Base-by-base conservation (phyloP, 2,329 filamentous ascomycete genomes). In the Aspergillus fructus region DNA sequence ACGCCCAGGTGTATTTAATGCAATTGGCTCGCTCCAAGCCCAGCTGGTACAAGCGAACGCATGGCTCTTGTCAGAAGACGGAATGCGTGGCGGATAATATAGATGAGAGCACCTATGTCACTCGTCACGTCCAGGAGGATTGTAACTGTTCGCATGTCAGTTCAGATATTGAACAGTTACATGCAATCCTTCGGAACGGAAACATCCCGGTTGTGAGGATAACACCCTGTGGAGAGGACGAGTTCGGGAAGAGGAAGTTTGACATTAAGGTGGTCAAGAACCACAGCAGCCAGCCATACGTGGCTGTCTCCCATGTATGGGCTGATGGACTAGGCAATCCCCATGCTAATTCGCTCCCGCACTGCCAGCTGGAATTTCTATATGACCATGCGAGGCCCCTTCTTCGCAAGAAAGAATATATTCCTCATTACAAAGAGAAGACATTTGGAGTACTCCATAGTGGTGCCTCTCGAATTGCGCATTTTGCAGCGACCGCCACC, bases 281-380 rank as follows among this genome's bases (percentile, higher is more conserved):
- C 24, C 34, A 34, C 21, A 24, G 3, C 4, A 49, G n/a, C 33
- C 19, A 39, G 19, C 48, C 19, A 37, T 50, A 50, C 3, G 48
- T 41, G 12, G 34, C 48, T 12, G 15, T 50, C 21, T 50, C 48
- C 3, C 48, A 50, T 27, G 21, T 50, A 15, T 50, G 48, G 48
- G 48, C 48, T 5, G 48, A 50, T 17, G 48, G 48, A 23, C 48
- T 50, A 12, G 48, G 48, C 21, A 50, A 50, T 11, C 48, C 48
- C 12, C 34, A 24, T 3, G 21, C 17, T 5, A 50, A 50, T 23
- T 50, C 33, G 0, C 48, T 50, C 4, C 48, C 48, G 13, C 34
- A 50, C 34, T 50, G 48, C 19, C 48, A 50, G 9, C 5, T 50
- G 7, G 48, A 30, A 11, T 21, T 40, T 17, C 23, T 50, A 7